phyloP scores from a whole-genome alignment of 768 basidiomycete species.

The Panaeolus cyanescens region DNA sequence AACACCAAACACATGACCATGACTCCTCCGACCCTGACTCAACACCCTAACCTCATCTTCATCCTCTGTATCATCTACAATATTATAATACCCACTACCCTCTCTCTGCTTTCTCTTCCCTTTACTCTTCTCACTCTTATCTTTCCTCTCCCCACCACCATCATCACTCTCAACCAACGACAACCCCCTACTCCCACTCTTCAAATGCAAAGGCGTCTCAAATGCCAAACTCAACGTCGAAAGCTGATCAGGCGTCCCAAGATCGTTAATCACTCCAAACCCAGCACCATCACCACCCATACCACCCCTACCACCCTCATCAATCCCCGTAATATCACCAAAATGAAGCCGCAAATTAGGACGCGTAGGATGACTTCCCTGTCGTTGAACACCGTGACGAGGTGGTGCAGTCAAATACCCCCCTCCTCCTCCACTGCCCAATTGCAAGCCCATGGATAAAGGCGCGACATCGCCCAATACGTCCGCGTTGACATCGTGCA shows the following conservation, averaged over 20 bases:
- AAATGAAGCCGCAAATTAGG: neutral
- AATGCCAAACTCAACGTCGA: slow-evolving; percentile 1
- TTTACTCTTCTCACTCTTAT: slow-evolving; percentile 1
- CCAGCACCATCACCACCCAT: neutral
- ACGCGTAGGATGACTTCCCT: too few species aligned
- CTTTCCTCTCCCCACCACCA: neutral
- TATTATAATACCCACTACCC: neutral
- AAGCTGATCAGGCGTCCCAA: neutral
- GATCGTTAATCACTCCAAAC: too few species aligned
- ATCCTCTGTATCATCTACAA: neutral
- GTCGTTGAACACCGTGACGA: too few species aligned
- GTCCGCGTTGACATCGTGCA: neutral
- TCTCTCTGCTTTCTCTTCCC: neutral
- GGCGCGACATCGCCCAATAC: neutral
- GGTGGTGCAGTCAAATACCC: too few species aligned
- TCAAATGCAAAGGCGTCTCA: slow-evolving; percentile 1
- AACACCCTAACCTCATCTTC: neutral
- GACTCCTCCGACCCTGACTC: neutral
- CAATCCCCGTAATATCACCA: neutral
- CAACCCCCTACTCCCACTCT: neutral
- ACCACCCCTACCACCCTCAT: neutral
- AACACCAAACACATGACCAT: too few species aligned
- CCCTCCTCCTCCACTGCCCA: too few species aligned
- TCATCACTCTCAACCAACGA: neutral
- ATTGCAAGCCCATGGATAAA: too few species aligned